Percentiles rank a stretch among this genome's conserved stretches.
Evolutionary conservation across 2,329 filamentous ascomycete species (phyloP).

Genomic region (Neonectria ditissima): DNA sequence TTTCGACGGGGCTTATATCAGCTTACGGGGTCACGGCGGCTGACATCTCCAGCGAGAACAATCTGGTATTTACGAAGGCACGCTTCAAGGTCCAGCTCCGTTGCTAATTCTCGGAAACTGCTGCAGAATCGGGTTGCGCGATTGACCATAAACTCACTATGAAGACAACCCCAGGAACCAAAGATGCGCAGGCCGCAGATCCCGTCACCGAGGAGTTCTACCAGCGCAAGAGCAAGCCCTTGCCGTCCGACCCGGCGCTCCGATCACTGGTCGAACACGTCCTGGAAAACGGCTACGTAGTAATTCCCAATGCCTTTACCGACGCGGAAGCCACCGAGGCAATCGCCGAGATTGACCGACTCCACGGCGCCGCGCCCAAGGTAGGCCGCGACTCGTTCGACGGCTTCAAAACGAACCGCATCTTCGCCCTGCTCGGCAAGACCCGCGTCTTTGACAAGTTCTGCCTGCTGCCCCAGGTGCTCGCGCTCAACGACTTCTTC

Average conservation of each 20-base stretch:
- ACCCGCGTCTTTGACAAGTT: conserved; percentile 25
- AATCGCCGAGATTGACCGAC: conserved; percentile 20
- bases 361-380: conserved; percentile 18
- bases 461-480: conserved; percentile 14
- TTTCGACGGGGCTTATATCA: background rate
- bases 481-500: conserved; percentile 23
- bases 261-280: conserved; percentile 15
- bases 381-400: conserved; percentile 12
- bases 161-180: background rate
- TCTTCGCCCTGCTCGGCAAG: conserved; percentile 16
- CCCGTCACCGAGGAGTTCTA: conserved; percentile 7
- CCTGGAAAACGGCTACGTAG: conserved; percentile 15
- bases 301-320: conserved; percentile 21
- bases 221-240: conserved; percentile 3
- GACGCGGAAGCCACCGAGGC: conserved; percentile 14
- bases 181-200: conserved; percentile 14
- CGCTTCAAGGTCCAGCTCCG: background rate
- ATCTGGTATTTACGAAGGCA: background rate
- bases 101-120: background rate
- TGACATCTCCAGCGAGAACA: background rate
- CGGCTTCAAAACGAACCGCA: conserved; percentile 20
- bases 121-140: background rate
- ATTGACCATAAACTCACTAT: background rate
- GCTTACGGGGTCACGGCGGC: background rate
- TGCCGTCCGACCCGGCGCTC: conserved; percentile 10